Evolutionary conservation across 2,329 filamentous ascomycete species (phyloP), one percentile per base, ranked within the genome.

Genomic region (Fusarium devonianum): DNA sequence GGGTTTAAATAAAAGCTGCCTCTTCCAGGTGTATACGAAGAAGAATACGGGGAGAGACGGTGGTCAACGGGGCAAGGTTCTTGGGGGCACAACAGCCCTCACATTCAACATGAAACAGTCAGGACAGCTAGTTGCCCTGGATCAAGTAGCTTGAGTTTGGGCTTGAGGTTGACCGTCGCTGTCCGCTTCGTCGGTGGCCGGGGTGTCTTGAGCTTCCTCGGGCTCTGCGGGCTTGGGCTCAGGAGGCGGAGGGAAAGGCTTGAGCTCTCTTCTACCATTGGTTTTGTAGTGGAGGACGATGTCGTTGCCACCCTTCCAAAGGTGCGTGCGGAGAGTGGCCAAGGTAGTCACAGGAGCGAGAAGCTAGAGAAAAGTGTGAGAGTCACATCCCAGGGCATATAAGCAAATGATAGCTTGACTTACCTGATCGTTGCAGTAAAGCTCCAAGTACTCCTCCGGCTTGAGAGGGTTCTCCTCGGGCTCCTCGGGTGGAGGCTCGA

Each of bases 251-350:
- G 60, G 65, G 44, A 67, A 63, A n/a, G 72, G 71, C 4, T 72
- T 72, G 40, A 85, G 76, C 52, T 82, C 78, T 72, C 90, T 93
- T 66, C 84, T 85, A n/a, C 92, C 92, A 64, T 97, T 99, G 40
- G 89, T 81, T 68, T 92, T 95, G 78, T 99, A 99, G 67, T 91
- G 84, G 38, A 99, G 78, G 42, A 96, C 75, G 58, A 99, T 89
- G 72, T 99, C 94, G 64, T 89, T 92, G n/a, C 91, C 91, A 32
- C 90, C 91, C 65, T 95, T 91, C 94, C 94, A 99, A 43, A 97
- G 80, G 67, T 96, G 92, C 3, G 92, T 88, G 22, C 93, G 87
- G 32, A 99, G 85, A 1, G 92, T 97, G 4, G 92, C 91, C n/a
- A 99, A 82, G 25, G 89, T 97, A 88, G 96, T 97, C 22, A 87